phyloP scores from a whole-genome alignment of 2,329 filamentous ascomycete species.

The Calonectria fujianensis region DNA sequence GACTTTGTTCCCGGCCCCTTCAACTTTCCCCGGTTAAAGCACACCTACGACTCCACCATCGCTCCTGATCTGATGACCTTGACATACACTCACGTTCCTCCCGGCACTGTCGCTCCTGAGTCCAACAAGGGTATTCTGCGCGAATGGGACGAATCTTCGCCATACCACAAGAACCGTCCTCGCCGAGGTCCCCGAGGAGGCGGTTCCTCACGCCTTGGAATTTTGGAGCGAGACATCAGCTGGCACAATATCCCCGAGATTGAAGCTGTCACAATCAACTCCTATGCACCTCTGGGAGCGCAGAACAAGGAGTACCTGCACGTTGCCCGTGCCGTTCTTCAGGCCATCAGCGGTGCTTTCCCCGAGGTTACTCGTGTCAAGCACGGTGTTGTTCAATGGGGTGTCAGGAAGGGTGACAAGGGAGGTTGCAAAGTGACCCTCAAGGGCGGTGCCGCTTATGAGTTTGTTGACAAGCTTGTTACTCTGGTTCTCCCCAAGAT shows the following conservation, averaged over 20 bases:
- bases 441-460: constrained; percentile 86
- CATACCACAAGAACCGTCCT: constrained; percentile 94
- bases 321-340: constrained; percentile 87
- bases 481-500: constrained; percentile 95
- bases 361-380: constrained; percentile 82
- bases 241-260: constrained; percentile 92
- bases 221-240: constrained; percentile 83
- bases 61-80: constrained; percentile 92
- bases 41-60: constrained; percentile 92
- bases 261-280: constrained; percentile 86
- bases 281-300: constrained; percentile 81
- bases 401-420: constrained; percentile 81
- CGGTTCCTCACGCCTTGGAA: constrained; percentile 76
- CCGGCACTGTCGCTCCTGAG: constrained; percentile 77
- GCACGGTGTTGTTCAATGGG: constrained; percentile 84
- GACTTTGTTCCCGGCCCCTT: constrained; percentile 94
- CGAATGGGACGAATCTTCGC: constrained; percentile 91
- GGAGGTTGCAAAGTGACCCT: constrained; percentile 87
- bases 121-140: constrained; percentile 80
- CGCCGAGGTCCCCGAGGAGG: constrained; percentile 89
- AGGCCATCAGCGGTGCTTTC: constrained; percentile 88
- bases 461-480: constrained; percentile 93
- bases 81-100: constrained; percentile 89
- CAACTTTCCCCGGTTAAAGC: constrained; percentile 87
- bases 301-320: constrained; percentile 85